Evolutionary conservation across 2,329 filamentous ascomycete species (phyloP).

Genomic region (Davidsoniella neocaledoniae): DNA sequence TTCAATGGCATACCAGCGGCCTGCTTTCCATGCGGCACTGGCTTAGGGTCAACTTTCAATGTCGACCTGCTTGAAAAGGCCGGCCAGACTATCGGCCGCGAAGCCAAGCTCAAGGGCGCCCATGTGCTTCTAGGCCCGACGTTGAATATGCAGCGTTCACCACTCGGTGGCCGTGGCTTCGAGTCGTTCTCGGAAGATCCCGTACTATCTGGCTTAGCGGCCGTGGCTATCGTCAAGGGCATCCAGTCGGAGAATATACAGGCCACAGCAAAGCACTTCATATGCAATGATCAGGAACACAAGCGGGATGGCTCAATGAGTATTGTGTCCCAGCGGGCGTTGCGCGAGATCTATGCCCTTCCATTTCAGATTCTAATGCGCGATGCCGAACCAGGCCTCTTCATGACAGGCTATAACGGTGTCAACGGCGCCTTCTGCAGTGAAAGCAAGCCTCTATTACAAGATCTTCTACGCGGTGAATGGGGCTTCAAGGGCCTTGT

Average conservation of each 20-base stretch:
- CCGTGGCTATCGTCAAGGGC: slow-evolving; percentile 35
- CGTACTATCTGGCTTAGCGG: slow-evolving; percentile 36
- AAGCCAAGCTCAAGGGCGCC: slow-evolving; percentile 53
- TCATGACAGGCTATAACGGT: slow-evolving; percentile 45
- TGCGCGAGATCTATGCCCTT: slow-evolving; percentile 41
- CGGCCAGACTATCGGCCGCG: slow-evolving; percentile 50
- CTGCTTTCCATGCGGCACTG: slow-evolving; percentile 69
- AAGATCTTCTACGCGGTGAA: slow-evolving; percentile 34
- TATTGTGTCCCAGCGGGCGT: slow-evolving; percentile 36
- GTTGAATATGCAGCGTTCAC: slow-evolving; percentile 44
- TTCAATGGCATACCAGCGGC: slow-evolving; percentile 46
- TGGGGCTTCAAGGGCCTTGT: slow-evolving; percentile 41
- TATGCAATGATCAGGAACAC: slow-evolving; percentile 45
- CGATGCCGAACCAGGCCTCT: slow-evolving; percentile 31
- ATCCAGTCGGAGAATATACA: slow-evolving; percentile 40
- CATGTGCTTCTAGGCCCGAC: slow-evolving; percentile 55
- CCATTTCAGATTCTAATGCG: slow-evolving; percentile 41
- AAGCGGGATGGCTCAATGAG: slow-evolving; percentile 37
- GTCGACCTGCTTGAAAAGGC: slow-evolving; percentile 54
- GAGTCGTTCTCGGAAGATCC: slow-evolving; percentile 43
- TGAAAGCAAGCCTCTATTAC: slow-evolving; percentile 34
- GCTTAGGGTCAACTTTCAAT: slow-evolving; percentile 67
- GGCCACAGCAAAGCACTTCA: slow-evolving; percentile 43
- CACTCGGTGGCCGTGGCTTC: slow-evolving; percentile 42
- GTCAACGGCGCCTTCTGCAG: slow-evolving; percentile 40